phyloP scores from a whole-genome alignment of 805 yeast genomes.

The Candida awuae region DNA sequence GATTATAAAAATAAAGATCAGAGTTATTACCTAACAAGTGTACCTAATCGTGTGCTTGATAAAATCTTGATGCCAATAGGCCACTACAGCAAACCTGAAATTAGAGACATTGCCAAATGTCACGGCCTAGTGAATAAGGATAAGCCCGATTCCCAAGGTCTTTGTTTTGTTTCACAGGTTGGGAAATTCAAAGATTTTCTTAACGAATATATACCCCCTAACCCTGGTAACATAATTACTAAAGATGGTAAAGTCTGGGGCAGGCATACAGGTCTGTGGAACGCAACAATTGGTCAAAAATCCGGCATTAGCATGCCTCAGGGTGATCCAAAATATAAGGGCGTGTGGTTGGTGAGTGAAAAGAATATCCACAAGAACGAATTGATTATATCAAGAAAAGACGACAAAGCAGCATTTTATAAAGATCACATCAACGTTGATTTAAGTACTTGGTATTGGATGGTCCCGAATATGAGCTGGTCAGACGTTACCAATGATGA shows the following conservation, averaged over 20 bases:
- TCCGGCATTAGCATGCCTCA: slow-evolving; percentile 82
- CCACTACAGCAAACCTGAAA: slow-evolving; percentile 62
- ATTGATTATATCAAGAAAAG: slow-evolving; percentile 69
- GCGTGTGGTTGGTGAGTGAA: slow-evolving; percentile 81
- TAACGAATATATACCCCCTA: slow-evolving; percentile 60
- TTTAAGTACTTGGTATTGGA: slow-evolving; percentile 41
- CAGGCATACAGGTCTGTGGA: slow-evolving; percentile 80
- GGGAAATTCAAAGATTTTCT: slow-evolving; percentile 65
- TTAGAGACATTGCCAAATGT: slow-evolving; percentile 57
- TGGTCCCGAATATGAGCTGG: slow-evolving; percentile 20
- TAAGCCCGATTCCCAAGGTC: slow-evolving; percentile 92
- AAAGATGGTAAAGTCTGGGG: slow-evolving; percentile 74
- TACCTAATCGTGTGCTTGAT: slow-evolving; percentile 37
- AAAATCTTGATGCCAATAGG: slow-evolving; percentile 75
- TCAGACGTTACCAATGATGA: slow-evolving; percentile 3
- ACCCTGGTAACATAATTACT: slow-evolving; percentile 75
- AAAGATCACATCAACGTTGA: slow-evolving; percentile 34
- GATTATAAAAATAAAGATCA: slow-evolving; percentile 67
- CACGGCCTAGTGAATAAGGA: slow-evolving; percentile 50
- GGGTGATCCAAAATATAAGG: slow-evolving; percentile 64
- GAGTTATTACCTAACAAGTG: slow-evolving; percentile 77
- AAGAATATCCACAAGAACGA: slow-evolving; percentile 61
- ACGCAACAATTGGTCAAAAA: slow-evolving; percentile 90
- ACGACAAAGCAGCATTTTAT: slow-evolving; percentile 49
- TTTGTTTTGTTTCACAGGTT: slow-evolving; percentile 74